phyloP scores from a whole-genome alignment of 257 asterid genomes.

The Solanum sejunctum region DNA sequence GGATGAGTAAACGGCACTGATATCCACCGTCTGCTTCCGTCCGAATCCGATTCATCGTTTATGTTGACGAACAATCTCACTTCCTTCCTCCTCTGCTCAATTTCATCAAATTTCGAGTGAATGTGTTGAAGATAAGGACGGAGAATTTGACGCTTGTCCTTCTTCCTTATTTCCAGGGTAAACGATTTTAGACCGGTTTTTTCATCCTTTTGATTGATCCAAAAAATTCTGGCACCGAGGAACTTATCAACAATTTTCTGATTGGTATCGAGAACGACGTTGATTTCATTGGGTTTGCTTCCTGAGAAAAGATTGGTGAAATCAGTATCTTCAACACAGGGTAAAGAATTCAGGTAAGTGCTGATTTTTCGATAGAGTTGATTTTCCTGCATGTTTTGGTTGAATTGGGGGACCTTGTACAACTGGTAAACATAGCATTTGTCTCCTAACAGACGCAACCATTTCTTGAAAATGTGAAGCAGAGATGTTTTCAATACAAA shows the following conservation, averaged over 20 bases:
- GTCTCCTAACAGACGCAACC: conserved; percentile 34
- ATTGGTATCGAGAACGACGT: conserved; percentile 39
- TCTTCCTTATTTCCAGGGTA: conserved; percentile 48
- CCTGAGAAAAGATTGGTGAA: conserved; percentile 69
- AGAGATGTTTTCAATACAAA: conserved; percentile 43
- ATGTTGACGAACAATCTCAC: conserved; percentile 51
- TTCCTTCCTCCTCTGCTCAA: conserved; percentile 55
- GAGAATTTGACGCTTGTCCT: conserved; percentile 56
- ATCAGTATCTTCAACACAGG: conserved; percentile 61
- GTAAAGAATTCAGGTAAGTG: conserved; percentile 64
- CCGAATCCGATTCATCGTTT: conserved; percentile 22
- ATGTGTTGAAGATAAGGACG: conserved; percentile 68
- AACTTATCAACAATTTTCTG: conserved; percentile 48
- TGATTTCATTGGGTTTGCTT: conserved; percentile 50
- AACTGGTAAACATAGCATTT: conserved; percentile 54
- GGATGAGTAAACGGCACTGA: conserved; percentile 71
- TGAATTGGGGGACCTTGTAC: conserved; percentile 82
- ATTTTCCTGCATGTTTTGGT: conserved; percentile 77
- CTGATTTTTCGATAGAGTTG: conserved; percentile 49
- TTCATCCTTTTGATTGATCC: conserved; percentile 38
- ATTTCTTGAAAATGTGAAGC: conserved; percentile 24
- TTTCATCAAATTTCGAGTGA: conserved; percentile 50
- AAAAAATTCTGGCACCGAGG: conserved; percentile 57
- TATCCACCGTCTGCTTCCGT: conserved; percentile 56
- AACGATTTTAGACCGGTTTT: conserved; percentile 22